Base-by-base conservation (phyloP, 768 basidiomycete genomes). In the Dentipellis fragilis region DNA sequence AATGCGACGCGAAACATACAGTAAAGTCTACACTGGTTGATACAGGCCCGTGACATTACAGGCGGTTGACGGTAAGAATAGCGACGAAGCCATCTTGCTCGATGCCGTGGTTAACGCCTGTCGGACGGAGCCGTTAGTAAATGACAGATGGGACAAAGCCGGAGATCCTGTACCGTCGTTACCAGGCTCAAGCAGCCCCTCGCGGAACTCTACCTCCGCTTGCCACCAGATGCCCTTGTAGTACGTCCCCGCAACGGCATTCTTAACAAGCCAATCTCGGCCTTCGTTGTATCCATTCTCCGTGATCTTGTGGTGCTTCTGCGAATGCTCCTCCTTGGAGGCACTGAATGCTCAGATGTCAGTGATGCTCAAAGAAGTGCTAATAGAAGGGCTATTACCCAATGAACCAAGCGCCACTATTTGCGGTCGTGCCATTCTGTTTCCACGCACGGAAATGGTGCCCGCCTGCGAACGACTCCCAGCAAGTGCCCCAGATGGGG, bases 361-460 rank as follows among this genome's bases (percentile, higher is more conserved):
- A 21, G 5, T 12, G 48, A 17, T 22, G 34, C 1, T 34, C 45
- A 47, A 2, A 12, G 16, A 36, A 21, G 39, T 23, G 2, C 4
- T 29, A 29, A 14, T 16, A 36, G 22, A 19, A n/a, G 36, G 3
- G 22, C 11, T 14, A 17, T 16, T 36, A 57, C 87, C 80, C 89
- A 10, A 93, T 72, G 64, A 93, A 93, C 90, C 90, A 93, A 8
- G 90, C 90, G 0, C 85, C 81, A 49, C 80, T 85, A 62, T 84
- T 72, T 0, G 79, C 87, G 16, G 72, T 64, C 0, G 85, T 83
- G 3, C 89, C 90, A 61, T 91, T 89, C 74, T 93, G 90, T 64
- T 81, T 83, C 90, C 90, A 93, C 8, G 89, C 89, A 50, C 90
- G 79, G 64, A 89, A 93, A 65, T 93, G 92, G 56, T 93, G 84